These are phyloP conservation scores for Podila minutissima DNA, from an alignment of 192 early-diverging fungal species.

Conservation along the genomic window DNA sequence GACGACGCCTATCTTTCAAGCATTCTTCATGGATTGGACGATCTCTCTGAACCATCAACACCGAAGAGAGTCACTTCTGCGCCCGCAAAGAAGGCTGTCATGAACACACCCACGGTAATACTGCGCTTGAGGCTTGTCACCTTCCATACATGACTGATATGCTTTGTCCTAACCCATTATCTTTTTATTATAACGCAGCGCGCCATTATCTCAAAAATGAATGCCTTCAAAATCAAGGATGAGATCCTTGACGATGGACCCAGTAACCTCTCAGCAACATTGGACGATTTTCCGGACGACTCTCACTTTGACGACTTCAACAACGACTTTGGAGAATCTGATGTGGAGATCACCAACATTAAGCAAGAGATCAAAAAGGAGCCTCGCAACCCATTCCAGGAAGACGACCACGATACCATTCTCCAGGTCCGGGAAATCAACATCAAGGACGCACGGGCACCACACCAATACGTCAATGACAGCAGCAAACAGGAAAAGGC, in stretches of 20 bases:
- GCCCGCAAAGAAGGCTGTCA: conserved; percentile 18
- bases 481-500: conserved; percentile 26
- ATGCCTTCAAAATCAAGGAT: conserved; percentile 37
- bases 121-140: not conserved
- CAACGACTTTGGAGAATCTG: conserved; percentile 19
- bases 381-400: conserved; percentile 26
- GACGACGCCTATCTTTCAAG: conserved; percentile 43
- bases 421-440: conserved; percentile 13
- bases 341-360: conserved; percentile 2
- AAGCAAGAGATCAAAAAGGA: conserved; percentile 38
- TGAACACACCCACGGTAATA: conserved; percentile 32
- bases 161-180: not conserved
- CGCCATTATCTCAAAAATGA: conserved; percentile 27
- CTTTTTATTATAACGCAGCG: conserved; percentile 5
- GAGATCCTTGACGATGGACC: conserved; percentile 20
- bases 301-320: conserved; percentile 7
- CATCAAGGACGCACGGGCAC: conserved; percentile 9
- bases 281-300: conserved; percentile 13
- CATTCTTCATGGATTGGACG: conserved; percentile 26
- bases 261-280: conserved; percentile 3
- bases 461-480: conserved; percentile 16
- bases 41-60: not conserved
- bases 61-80: not conserved
- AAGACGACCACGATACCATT: conserved; percentile 11
- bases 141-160: not conserved